phyloP scores from a whole-genome alignment of 306 rosid species.

The Quercus mongolica region DNA sequence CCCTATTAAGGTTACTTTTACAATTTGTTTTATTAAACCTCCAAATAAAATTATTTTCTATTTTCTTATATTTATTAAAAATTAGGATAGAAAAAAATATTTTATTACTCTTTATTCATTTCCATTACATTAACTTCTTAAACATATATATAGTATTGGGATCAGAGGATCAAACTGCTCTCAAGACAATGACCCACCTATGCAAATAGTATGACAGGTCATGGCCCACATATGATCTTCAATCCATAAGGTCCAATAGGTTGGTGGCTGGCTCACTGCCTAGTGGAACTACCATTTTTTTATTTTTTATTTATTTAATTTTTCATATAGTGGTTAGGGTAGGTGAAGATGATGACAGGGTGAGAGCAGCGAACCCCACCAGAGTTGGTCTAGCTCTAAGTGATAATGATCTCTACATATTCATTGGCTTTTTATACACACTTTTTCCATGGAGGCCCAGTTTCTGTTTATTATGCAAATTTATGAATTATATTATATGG shows the following conservation, averaged over 20 bases:
- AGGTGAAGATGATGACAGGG: slow-evolving; percentile 58
- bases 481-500: no score
- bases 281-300: neutral
- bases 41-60: no score
- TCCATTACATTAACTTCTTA: no score
- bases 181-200: neutral
- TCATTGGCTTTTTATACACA: neutral
- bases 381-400: neutral
- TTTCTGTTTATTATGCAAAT: no score
- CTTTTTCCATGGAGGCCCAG: neutral
- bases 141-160: no score
- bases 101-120: no score
- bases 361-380: slow-evolving; percentile 26
- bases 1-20: no score
- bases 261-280: neutral
- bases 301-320: neutral
- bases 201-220: neutral
- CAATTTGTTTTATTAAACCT: no score
- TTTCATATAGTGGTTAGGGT: slow-evolving; percentile 39
- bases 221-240: neutral
- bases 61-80: no score
- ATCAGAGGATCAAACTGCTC: neutral
- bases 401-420: neutral
- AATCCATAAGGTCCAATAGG: neutral
- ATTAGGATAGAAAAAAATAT: no score